Evolutionary conservation across 1,284 basidiomycete genomes (phyloP).

Genomic region (Heterobasidion parviporum): DNA sequence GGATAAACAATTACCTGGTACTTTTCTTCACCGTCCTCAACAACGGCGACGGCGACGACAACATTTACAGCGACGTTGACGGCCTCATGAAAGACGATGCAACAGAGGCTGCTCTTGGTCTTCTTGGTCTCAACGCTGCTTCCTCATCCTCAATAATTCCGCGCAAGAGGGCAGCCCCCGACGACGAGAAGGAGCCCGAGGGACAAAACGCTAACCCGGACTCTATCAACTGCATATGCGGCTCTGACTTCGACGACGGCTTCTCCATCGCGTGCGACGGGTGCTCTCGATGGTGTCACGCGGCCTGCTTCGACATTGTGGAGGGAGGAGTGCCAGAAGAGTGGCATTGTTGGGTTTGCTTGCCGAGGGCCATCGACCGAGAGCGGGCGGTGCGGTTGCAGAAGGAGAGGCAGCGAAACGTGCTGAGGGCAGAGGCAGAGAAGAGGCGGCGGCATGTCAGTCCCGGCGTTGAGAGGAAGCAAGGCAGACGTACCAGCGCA

Average conservation of each 20-base stretch:
- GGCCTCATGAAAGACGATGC: conserved; percentile 38
- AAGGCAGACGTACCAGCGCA: conserved; percentile 27
- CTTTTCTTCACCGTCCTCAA: not conserved
- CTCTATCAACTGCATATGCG: conserved; percentile 67
- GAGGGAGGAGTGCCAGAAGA: conserved; percentile 68
- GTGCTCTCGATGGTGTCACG: conserved; percentile 89
- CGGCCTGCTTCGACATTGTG: conserved; percentile 74
- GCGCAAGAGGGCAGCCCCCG: conserved; percentile 24
- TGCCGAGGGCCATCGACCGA: conserved; percentile 36
- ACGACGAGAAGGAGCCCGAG: conserved; percentile 1
- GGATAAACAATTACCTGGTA: not conserved
- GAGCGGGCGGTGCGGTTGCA: conserved; percentile 40
- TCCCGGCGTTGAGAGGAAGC: conserved; percentile 40
- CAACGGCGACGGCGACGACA: conserved; percentile 3
- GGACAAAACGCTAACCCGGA: conserved; percentile 15
- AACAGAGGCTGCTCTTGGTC: conserved; percentile 40
- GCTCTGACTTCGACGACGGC: conserved; percentile 74
- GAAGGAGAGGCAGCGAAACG: conserved; percentile 24
- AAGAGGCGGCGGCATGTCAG: conserved; percentile 22
- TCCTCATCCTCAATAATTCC: conserved; percentile 26
- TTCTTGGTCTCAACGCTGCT: conserved; percentile 33
- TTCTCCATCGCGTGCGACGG: conserved; percentile 90
- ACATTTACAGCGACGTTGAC: conserved; percentile 15
- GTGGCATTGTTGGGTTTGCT: conserved; percentile 59
- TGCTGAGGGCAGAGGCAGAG: conserved; percentile 15